Evolutionary conservation across 1,284 basidiomycete species (phyloP), one percentile per base, ranked within the genome.

Genomic region (Xerocomus nothofagi): DNA sequence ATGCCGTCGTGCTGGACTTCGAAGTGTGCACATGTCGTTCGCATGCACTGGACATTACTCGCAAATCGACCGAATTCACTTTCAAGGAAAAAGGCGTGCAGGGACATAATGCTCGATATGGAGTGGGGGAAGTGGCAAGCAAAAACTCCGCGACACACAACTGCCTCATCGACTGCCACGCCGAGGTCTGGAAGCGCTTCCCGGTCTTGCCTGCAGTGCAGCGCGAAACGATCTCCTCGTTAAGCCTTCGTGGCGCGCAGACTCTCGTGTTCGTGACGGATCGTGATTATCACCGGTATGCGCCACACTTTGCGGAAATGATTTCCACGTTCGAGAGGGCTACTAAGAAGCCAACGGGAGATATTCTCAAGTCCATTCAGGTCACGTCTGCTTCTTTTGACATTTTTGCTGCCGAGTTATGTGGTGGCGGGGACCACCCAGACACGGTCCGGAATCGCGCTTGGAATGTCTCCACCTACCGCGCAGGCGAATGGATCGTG

Each of bases 181-280:
- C 71, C 0, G 81, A 84, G n/a, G 76, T 82, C 37, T 84, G 82
- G 82, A 79, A 74, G 3, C 76, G 81, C 3, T 84, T 81, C 57
- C 82, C 83, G 0, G 81, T 84, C 9, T 57, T 80, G 0, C 71
- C 82, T 2, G 79, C 80, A 0, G 73, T 85, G 27, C 72, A 71
- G 34, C 71, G 79, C 4, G 69, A 75, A 31, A 77, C 75, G 0
- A 73, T 77, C 17, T 66, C 69, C 0, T 68, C 72, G 0, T 70
- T 69, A 3, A 55, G 59, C 21, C 56, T 59, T 6, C 58, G 72
- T 21, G 57, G 60, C 12, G 52, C 53, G 4, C 70, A 66, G 18
- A 66, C 62, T 2, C 63, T 79, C 11, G 57, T 70, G 1, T 82
- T 83, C 47, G 66, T 78, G n/a, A 74, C 79, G 0, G 64, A 72